Percentiles rank a stretch among this genome's conserved stretches.
phyloP scores from a whole-genome alignment of 1,284 basidiomycete species.

The Meira nashicola region DNA sequence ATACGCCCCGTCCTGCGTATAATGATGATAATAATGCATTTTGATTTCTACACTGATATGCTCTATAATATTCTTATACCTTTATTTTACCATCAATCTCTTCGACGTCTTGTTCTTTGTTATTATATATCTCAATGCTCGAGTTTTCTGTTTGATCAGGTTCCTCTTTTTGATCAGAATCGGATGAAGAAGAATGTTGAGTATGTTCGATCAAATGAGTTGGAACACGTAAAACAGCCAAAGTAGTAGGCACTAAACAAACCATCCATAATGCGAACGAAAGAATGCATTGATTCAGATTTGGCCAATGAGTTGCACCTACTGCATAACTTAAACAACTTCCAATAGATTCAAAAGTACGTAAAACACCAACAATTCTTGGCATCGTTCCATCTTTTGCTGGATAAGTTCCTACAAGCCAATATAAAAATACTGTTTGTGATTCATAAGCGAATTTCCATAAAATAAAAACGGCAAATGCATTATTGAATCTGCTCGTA shows the following conservation, averaged over 20 bases:
- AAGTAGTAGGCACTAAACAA: slow-evolving; percentile 5
- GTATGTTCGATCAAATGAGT: background rate
- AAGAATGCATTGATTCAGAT: slow-evolving; percentile 12
- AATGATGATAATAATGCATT: no score
- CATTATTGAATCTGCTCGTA: slow-evolving; percentile 8
- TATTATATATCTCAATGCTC: no score
- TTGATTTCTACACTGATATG: no score
- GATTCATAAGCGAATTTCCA: slow-evolving; percentile 3
- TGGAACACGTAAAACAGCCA: slow-evolving; percentile 3
- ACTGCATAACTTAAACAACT: slow-evolving; percentile 6
- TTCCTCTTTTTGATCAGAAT: no score
- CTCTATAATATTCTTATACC: no score
- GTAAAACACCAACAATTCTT: slow-evolving; percentile 4
- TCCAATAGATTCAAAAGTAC: slow-evolving; percentile 9
- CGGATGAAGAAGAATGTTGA: no score
- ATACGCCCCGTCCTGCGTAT: no score
- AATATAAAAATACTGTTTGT: slow-evolving; percentile 5
- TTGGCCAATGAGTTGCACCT: slow-evolving; percentile 8
- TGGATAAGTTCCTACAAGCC: slow-evolving; percentile 12
- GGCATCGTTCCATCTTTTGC: background rate
- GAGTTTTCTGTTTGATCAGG: no score
- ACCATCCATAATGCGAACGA: slow-evolving; percentile 8
- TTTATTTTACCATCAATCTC: no score
- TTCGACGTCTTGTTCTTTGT: no score
- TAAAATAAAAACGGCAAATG: slow-evolving; percentile 10